These are phyloP conservation scores for Umbelopsis vinacea DNA, from an alignment of 192 early-diverging fungal genomes.

Conservation along the genomic window DNA sequence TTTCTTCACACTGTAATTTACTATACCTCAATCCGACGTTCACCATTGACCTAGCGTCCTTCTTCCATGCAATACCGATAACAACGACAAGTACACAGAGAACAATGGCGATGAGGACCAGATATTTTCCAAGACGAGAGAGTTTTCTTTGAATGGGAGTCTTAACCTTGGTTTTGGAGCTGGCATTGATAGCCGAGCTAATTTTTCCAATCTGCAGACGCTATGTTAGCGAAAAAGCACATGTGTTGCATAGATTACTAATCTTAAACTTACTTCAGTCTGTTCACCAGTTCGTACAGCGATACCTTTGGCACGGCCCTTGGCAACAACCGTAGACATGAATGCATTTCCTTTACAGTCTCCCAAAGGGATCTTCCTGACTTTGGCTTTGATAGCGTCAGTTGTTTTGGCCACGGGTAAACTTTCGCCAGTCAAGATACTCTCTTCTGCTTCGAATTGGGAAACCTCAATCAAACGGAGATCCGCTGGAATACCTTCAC, in stretches of 20 bases:
- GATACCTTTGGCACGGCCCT: conserved; percentile 91
- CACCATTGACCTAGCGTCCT: conserved; percentile 69
- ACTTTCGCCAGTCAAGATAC: conserved; percentile 81
- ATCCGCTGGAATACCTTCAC: conserved; percentile 91
- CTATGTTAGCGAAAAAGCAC: no score
- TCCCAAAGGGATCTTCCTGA: conserved; percentile 70
- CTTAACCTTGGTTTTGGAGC: conserved; percentile 49
- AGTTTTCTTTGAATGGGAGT: conserved; percentile 78
- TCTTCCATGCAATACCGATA: conserved; percentile 74
- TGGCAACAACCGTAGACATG: conserved; percentile 91
- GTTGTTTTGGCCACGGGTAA: conserved; percentile 67
- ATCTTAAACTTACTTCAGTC: conserved; percentile 64
- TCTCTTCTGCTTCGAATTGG: conserved; percentile 79
- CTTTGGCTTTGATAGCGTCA: conserved; percentile 67
- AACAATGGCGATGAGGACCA: conserved; percentile 80
- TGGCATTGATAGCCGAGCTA: conserved; percentile 78
- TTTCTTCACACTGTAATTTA: neutral
- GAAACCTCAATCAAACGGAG: conserved; percentile 71
- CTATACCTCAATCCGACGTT: conserved; percentile 77
- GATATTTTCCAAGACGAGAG: conserved; percentile 73
- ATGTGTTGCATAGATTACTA: neutral
- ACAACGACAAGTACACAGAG: conserved; percentile 83
- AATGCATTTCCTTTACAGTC: conserved; percentile 97
- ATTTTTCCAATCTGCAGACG: conserved; percentile 81
- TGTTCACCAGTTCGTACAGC: conserved; percentile 84